Evolutionary conservation across 352 stramenopile genomes (phyloP).

Genomic region (Pythium chondricola): DNA sequence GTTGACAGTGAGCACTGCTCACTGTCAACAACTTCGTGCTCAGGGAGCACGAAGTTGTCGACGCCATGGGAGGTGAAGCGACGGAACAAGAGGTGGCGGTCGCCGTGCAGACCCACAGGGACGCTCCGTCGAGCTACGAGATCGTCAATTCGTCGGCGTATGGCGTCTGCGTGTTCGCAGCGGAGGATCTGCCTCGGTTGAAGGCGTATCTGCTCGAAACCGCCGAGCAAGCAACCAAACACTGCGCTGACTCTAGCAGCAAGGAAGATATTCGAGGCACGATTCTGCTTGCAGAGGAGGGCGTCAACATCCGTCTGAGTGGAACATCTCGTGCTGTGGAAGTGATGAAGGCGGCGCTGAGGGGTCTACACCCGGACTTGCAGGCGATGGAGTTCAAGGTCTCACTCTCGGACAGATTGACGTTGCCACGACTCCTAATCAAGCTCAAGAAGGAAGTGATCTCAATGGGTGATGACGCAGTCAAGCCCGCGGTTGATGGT

Average conservation of each 20-base stretch:
- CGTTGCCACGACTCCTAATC: constrained; percentile 59
- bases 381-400: constrained; percentile 57
- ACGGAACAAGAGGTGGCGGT: no score
- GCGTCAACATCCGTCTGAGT: constrained; percentile 62
- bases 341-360: constrained; percentile 42
- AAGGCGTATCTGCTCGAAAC: constrained; percentile 29
- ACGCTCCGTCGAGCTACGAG: no score
- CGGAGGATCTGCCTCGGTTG: constrained; percentile 28
- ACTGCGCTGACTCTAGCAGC: background rate
- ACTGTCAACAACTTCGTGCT: no score
- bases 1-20: no score
- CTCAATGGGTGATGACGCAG: constrained; percentile 46
- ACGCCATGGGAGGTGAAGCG: no score
- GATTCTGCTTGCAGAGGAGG: constrained; percentile 57
- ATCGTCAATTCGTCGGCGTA: constrained; percentile 70
- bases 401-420: constrained; percentile 44
- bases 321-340: constrained; percentile 32
- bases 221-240: constrained; percentile 8
- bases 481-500: constrained; percentile 40
- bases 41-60: no score
- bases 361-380: constrained; percentile 31
- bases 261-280: constrained; percentile 46
- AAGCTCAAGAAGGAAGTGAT: constrained; percentile 78
- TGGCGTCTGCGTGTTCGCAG: constrained; percentile 52
- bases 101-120: no score